A percentile compares a stretch with the other conserved stretches of the same genome.
These are phyloP conservation scores for Anisodus tanguticus DNA, from an alignment of 257 asterid species.

Conservation along the genomic window DNA sequence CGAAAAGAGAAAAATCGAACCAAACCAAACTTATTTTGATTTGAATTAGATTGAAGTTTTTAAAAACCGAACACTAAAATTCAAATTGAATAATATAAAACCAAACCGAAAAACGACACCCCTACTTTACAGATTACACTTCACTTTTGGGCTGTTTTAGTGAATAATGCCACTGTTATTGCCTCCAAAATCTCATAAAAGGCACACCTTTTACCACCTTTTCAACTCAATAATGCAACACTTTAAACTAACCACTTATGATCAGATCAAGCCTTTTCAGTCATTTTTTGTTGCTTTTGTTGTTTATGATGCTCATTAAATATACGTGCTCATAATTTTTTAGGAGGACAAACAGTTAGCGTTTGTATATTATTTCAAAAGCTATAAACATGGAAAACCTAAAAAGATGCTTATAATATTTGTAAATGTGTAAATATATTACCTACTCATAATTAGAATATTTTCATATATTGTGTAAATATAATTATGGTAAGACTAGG, in stretches of 20 bases:
- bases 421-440: too few relatives aligned
- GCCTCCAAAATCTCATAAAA: background rate
- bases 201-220: background rate
- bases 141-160: background rate
- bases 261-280: slow-evolving; percentile 9
- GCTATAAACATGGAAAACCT: background rate
- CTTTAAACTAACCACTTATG: background rate
- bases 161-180: background rate
- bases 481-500: too few relatives aligned
- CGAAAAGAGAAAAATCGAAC: too few relatives aligned
- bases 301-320: background rate
- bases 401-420: background rate
- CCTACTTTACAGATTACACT: background rate
- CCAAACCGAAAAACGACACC: too few relatives aligned
- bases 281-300: background rate
- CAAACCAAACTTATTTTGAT: too few relatives aligned
- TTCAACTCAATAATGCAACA: slow-evolving; percentile 21
- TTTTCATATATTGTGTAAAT: too few relatives aligned
- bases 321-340: background rate
- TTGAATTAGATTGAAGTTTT: too few relatives aligned
- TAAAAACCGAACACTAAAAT: too few relatives aligned
- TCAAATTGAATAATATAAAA: too few relatives aligned
- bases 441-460: too few relatives aligned
- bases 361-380: background rate
- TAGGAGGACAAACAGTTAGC: background rate